Conservation (phyloP, 148 eudicot species). For the Camellia japonica region DNA sequence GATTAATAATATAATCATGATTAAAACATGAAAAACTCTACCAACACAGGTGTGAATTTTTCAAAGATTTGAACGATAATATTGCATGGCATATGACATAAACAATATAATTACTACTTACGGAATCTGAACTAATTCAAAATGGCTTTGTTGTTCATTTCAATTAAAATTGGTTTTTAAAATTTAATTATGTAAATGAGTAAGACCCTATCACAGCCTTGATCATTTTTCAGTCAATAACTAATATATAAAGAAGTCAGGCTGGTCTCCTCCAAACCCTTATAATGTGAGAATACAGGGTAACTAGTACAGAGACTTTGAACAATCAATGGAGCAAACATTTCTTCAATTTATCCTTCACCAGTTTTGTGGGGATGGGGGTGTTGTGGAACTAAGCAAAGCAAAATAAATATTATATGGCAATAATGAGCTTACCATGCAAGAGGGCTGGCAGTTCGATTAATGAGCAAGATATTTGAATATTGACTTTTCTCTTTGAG, state of each 20-base stretch:
- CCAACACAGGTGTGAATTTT: neutral
- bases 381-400: neutral
- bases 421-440: conserved; percentile 58
- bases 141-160: neutral
- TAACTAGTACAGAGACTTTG: neutral
- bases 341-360: neutral
- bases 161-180: neutral
- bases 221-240: neutral
- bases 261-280: neutral
- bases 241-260: neutral
- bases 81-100: neutral
- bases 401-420: neutral
- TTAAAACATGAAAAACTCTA: neutral
- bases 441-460: conserved; percentile 90
- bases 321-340: neutral
- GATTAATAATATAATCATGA: conserved; percentile 25
- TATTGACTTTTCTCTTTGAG: conserved; percentile 56
- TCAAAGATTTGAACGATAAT: neutral
- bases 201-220: too few species aligned
- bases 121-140: neutral
- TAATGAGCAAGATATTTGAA: conserved; percentile 68
- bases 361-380: neutral
- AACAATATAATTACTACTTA: neutral
- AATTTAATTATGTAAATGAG: too few species aligned
- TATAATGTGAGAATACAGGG: neutral